Base-by-base conservation (phyloP, 768 basidiomycete genomes). In the Naganishia vaughanmartiniae region DNA sequence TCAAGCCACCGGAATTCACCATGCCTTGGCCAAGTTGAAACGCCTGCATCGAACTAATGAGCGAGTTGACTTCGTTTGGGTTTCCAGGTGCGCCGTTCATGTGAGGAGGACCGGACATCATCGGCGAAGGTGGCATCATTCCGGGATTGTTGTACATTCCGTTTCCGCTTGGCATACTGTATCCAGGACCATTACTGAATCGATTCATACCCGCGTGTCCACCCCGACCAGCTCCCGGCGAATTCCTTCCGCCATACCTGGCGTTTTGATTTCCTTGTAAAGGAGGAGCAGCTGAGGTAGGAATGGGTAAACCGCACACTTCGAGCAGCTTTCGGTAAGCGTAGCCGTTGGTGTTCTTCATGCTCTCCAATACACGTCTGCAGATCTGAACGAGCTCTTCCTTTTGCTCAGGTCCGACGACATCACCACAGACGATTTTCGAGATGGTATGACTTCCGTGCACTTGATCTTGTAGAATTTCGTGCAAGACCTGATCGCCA, bases 391-490 rank as follows among this genome's bases (percentile, higher is more conserved):
- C 83, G 74, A 91, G 90, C 53, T 83, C 83, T 19, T 84, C 83
- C 78, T 89, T 91, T 75, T 89, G 87, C 6, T 82, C 76, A 15
- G 87, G 86, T 58, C 92, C 89, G 73, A 97, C 85, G 83, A 89
- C 92, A 79, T 90, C 93, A 14, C 90, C 90, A 42, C 58, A 69
- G 74, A 97, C 81, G 72, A 97, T 90, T 81, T 98, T 98, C 82
- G 92, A 89, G 63, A 95, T 77, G 21, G 82, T 78, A 66, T 82
- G 82, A 45, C 73, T 89, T 30, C 94, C 94, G 78, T 96, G 94
- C 70, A 97, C 92, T 83, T 98, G 94, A 81, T 99, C 95, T 55
- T 89, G 89, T 74, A 99, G 84, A 54, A 98, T 91, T 77, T 98
- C 95, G 15, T 90, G 93, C 48, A 98, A 84, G 53, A 93, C 91